These are phyloP conservation scores for Ambispora gerdemannii DNA, from an alignment of 192 early-diverging fungal species.

Conservation along the genomic window DNA sequence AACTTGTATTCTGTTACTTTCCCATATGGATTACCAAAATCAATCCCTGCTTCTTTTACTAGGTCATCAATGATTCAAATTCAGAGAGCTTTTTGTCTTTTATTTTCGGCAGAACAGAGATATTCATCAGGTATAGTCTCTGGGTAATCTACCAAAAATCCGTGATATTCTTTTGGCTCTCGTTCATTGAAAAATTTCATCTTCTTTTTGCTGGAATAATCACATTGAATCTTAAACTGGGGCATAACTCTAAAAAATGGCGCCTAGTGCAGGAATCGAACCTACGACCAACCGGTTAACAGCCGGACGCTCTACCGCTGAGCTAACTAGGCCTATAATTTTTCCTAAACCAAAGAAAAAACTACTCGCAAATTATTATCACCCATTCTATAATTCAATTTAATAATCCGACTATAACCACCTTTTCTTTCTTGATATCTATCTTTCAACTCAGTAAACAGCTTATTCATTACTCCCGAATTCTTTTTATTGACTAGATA, in stretches of 20 bases:
- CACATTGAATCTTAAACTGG: neutral
- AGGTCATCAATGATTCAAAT: neutral
- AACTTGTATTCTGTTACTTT: slow-evolving; percentile 14
- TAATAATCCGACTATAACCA: slow-evolving; percentile 12
- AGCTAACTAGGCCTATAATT: slow-evolving; percentile 14
- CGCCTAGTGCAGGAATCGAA: slow-evolving; percentile 17
- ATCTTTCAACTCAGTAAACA: slow-evolving; percentile 8
- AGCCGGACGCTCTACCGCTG: slow-evolving; percentile 16
- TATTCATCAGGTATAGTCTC: slow-evolving; percentile 1
- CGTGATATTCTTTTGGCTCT: slow-evolving; percentile 3
- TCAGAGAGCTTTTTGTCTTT: neutral
- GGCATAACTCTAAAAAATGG: slow-evolving; percentile 19
- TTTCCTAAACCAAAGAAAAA: neutral
- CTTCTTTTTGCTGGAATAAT: neutral
- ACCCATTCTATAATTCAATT: slow-evolving; percentile 11
- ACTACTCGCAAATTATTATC: slow-evolving; percentile 9
- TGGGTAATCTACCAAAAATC: neutral
- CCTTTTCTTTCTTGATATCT: slow-evolving; percentile 7
- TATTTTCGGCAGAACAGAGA: neutral
- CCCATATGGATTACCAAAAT: slow-evolving; percentile 1
- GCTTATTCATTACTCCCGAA: neutral
- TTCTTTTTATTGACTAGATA: slow-evolving; percentile 13
- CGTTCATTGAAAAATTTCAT: slow-evolving; percentile 1
- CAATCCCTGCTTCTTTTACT: neutral
- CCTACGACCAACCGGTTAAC: slow-evolving; percentile 14